A percentile compares a stretch with the other conserved stretches of the same genome.
phyloP scores from a whole-genome alignment of 495 filamentous ascomycete species.

The Penicillium arizonense region DNA sequence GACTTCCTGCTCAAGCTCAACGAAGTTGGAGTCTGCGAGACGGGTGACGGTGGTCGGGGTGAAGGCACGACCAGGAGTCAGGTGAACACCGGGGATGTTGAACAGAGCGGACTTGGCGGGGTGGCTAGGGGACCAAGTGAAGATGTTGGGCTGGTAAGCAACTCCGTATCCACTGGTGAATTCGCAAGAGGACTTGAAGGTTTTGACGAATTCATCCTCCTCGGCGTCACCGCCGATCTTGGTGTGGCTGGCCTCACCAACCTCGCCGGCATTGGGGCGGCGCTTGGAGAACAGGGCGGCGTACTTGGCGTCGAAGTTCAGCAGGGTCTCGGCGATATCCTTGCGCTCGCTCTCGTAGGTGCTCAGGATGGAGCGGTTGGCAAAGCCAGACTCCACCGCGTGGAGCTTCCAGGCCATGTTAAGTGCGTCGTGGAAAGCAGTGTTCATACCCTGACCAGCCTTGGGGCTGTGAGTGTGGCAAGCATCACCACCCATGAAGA shows the following conservation, averaged over 20 bases:
- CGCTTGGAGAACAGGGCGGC: conserved; percentile 62
- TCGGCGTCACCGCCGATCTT: conserved; percentile 28
- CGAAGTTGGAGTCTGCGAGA: conserved; percentile 79
- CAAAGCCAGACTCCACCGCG: conserved; percentile 59
- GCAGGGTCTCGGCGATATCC: conserved; percentile 65
- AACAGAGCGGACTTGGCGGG: conserved; percentile 69
- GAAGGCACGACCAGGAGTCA: conserved; percentile 69
- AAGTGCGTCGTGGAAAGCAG: conserved; percentile 52
- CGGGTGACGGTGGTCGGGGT: conserved; percentile 75
- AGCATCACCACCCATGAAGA: conserved; percentile 63
- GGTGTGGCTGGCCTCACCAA: conserved; percentile 45
- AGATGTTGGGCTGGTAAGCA: conserved; percentile 57
- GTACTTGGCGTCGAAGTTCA: conserved; percentile 71
- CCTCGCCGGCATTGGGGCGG: conserved; percentile 56
- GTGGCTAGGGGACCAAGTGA: conserved; percentile 73
- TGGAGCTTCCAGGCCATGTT: conserved; percentile 86
- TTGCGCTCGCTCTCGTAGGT: conserved; percentile 74
- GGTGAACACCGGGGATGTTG: conserved; percentile 56
- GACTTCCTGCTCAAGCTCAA: conserved; percentile 84
- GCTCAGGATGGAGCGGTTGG: conserved; percentile 57
- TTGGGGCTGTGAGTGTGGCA: conserved; percentile 70
- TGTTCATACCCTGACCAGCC: conserved; percentile 59
- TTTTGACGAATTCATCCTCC: conserved; percentile 62
- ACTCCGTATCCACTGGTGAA: conserved; percentile 68
- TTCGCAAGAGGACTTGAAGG: conserved; percentile 63